These are phyloP conservation scores for Cyclotella sp. DNA, from an alignment of 108 stramenopile genomes.

Conservation along the genomic window DNA sequence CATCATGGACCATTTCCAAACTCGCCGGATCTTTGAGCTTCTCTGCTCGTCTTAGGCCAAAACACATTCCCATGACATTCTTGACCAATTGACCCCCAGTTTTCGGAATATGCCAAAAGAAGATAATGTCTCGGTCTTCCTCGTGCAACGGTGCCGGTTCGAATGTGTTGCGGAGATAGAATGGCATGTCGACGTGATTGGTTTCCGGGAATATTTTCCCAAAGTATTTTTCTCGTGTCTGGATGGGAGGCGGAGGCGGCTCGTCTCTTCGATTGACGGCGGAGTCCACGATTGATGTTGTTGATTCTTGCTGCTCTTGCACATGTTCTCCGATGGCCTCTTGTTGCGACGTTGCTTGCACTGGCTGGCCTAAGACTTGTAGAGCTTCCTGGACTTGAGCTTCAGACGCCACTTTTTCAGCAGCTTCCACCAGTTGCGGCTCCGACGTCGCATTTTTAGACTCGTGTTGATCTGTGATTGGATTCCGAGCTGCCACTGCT, in stretches of 20 bases:
- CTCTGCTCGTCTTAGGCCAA: slow-evolving; percentile 16
- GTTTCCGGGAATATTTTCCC: slow-evolving; percentile 21
- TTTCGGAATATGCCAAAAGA: slow-evolving; percentile 34
- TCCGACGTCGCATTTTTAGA: background rate
- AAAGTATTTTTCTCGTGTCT: slow-evolving; percentile 11
- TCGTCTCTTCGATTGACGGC: background rate
- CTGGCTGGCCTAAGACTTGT: background rate
- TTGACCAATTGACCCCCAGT: slow-evolving; percentile 19
- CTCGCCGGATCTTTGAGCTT: slow-evolving; percentile 20
- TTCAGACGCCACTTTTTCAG: background rate
- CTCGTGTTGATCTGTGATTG: background rate
- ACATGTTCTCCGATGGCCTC: background rate
- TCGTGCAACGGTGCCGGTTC: background rate
- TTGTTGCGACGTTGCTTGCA: background rate
- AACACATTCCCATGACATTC: slow-evolving; percentile 21
- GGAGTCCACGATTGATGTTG: background rate
- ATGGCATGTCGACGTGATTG: slow-evolving; percentile 15
- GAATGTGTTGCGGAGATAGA: slow-evolving; percentile 22
- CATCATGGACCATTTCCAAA: slow-evolving; percentile 15
- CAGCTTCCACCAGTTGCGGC: background rate
- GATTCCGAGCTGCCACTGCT: background rate
- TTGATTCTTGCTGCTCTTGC: background rate
- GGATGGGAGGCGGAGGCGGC: background rate
- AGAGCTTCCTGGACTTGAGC: background rate
- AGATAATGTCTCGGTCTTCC: slow-evolving; percentile 18